A percentile compares a stretch with the other conserved stretches of the same genome.
These are phyloP conservation scores for Diospyros kaki DNA, from an alignment of 148 eudicot species.

Conservation along the genomic window DNA sequence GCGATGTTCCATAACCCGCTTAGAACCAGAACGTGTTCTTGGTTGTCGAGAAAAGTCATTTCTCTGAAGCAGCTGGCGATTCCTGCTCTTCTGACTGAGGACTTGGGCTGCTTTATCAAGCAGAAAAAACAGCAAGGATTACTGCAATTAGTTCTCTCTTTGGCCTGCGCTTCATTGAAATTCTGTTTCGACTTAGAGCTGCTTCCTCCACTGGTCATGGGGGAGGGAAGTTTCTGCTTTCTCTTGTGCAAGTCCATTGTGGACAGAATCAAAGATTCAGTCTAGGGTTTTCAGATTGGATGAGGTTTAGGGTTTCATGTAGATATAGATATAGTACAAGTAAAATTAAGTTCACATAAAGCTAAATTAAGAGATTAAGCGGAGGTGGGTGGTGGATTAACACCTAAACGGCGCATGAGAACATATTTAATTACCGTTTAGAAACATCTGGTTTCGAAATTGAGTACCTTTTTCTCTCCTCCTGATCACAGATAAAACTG, in stretches of 20 bases:
- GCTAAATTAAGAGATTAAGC: neutral
- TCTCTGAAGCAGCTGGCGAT: slow-evolving; percentile 48
- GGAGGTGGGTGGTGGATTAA: neutral
- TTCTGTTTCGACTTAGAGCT: neutral
- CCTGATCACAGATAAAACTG: no score
- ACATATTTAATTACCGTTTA: neutral
- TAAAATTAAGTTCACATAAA: no score
- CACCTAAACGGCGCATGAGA: slow-evolving; percentile 12
- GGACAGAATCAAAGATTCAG: neutral
- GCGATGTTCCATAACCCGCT: slow-evolving; percentile 72
- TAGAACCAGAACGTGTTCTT: slow-evolving; percentile 58
- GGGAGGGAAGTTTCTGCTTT: slow-evolving; percentile 5
- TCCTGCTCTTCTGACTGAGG: slow-evolving; percentile 32
- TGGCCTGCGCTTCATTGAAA: neutral
- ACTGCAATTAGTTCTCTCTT: slow-evolving; percentile 22
- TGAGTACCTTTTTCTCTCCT: neutral
- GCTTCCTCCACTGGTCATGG: neutral
- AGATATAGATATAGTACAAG: neutral
- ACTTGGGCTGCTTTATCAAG: slow-evolving; percentile 59
- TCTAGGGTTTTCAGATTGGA: slow-evolving; percentile 6
- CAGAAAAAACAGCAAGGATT: slow-evolving; percentile 67
- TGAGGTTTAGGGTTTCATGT: slow-evolving; percentile 7
- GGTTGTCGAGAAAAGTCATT: slow-evolving; percentile 35
- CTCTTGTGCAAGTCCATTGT: slow-evolving; percentile 8
- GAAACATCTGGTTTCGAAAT: neutral